Percentiles rank a stretch among this genome's conserved stretches.
These are phyloP conservation scores for Akanthomyces lecanii DNA, from an alignment of 2,329 filamentous ascomycete genomes.

Conservation along the genomic window DNA sequence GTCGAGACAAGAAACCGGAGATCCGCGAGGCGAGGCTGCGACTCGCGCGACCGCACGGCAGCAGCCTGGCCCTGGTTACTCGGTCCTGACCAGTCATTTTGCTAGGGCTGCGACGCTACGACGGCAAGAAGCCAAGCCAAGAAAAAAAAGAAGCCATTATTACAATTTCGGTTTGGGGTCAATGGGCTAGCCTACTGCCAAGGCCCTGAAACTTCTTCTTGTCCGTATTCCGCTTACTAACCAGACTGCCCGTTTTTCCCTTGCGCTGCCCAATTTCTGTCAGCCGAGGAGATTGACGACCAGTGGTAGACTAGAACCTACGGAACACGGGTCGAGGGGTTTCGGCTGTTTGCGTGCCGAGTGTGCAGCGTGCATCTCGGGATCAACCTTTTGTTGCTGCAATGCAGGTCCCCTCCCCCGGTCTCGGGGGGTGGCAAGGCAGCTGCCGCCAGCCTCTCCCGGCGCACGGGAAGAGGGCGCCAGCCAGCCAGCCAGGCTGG, in stretches of 20 bases:
- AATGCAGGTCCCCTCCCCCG: too few species aligned
- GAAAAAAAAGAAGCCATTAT: not conserved
- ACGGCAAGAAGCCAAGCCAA: not conserved
- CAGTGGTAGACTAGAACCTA: too few species aligned
- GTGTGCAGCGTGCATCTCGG: not conserved
- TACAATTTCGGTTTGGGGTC: not conserved
- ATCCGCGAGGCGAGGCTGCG: conserved; percentile 1
- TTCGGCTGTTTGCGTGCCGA: not conserved
- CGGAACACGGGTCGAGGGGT: too few species aligned
- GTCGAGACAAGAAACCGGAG: not conserved
- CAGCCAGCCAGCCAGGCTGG: not conserved
- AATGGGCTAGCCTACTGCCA: not conserved
- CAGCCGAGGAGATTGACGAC: not conserved
- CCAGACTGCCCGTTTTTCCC: not conserved
- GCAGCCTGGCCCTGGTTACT: not conserved
- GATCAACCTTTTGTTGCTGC: not conserved
- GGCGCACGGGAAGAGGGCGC: not conserved
- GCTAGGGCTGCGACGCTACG: conserved; percentile 9
- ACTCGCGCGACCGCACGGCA: not conserved
- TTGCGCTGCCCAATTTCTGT: not conserved
- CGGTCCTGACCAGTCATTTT: not conserved
- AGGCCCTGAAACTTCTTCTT: not conserved
- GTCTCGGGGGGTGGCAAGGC: not conserved
- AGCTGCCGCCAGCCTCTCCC: not conserved
- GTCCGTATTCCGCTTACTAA: not conserved